Conservation (phyloP, 2,329 filamentous ascomycete species). For the Colletotrichum tamarilloi region DNA sequence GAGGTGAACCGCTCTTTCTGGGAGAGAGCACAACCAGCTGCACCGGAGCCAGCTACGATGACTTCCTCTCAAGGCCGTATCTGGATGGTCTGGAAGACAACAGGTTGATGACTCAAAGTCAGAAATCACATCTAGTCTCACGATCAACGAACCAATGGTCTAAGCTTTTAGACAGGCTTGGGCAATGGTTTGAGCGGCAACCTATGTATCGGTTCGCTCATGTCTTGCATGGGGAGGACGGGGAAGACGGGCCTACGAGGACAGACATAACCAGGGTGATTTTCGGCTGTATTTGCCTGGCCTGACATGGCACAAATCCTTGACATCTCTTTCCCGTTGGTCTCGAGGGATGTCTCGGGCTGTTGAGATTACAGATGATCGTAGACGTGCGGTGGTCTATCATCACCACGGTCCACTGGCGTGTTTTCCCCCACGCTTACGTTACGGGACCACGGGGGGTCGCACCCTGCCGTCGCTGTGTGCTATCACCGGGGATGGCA, state of each 20-base stretch:
- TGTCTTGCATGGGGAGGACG: not conserved
- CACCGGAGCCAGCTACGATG: not conserved
- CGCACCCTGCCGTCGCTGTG: not conserved
- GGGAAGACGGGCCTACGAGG: not conserved
- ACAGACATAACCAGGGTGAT: not conserved
- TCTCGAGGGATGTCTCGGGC: not conserved
- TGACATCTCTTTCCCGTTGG: not conserved
- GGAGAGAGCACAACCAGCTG: not conserved
- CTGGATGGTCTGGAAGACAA: not conserved
- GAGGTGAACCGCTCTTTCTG: not conserved
- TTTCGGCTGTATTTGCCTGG: not conserved
- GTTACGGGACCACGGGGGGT: not conserved
- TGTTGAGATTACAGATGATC: not conserved
- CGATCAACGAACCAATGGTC: slow-evolving; percentile 7
- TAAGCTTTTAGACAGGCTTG: not conserved
- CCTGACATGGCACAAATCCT: not conserved
- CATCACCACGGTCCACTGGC: not conserved
- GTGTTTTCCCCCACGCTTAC: not conserved
- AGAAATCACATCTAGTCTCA: not conserved
- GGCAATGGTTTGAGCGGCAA: not conserved
- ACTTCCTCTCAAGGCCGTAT: not conserved
- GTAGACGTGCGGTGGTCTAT: not conserved
- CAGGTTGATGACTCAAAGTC: not conserved
- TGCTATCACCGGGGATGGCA: too few species aligned
- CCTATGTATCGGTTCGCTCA: not conserved